Conservation (phyloP, 2,329 filamentous ascomycete species). For the Catunica adiposa region DNA sequence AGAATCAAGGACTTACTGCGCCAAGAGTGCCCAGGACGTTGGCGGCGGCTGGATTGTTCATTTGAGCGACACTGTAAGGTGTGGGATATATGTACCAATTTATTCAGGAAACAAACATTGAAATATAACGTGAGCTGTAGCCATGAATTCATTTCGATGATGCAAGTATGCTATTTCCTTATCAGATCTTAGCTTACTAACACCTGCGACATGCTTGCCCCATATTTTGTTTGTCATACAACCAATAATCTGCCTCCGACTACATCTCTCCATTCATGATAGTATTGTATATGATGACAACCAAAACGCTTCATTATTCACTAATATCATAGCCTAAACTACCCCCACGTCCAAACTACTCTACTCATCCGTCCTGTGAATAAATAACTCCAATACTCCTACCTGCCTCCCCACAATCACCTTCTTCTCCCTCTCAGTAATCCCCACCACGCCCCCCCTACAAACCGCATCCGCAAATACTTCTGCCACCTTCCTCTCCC, state of each 20-base stretch:
- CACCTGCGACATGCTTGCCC: background rate
- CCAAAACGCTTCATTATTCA: background rate
- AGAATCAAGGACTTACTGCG: constrained; percentile 26
- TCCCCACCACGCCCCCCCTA: constrained; percentile 26
- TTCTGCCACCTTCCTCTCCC: constrained; percentile 46
- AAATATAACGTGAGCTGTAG: background rate
- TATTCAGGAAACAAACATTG: too few species aligned
- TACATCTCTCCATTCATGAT: too few species aligned
- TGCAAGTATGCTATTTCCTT: background rate
- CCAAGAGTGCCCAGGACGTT: constrained; percentile 44
- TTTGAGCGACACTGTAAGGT: too few species aligned
- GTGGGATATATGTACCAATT: too few species aligned
- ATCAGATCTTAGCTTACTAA: too few species aligned
- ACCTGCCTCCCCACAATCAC: constrained; percentile 46
- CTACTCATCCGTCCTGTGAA: constrained; percentile 18
- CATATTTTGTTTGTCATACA: background rate
- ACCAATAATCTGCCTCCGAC: background rate
- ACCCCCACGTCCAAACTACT: constrained; percentile 15
- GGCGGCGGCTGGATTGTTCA: constrained; percentile 38
- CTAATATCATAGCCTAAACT: background rate
- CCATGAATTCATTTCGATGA: background rate
- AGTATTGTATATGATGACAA: background rate
- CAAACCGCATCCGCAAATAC: constrained; percentile 50
- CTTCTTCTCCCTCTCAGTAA: constrained; percentile 37
- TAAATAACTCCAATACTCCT: constrained; percentile 53